phyloP scores from a whole-genome alignment of 306 rosid genomes.

The Hippophae gyantsensis region DNA sequence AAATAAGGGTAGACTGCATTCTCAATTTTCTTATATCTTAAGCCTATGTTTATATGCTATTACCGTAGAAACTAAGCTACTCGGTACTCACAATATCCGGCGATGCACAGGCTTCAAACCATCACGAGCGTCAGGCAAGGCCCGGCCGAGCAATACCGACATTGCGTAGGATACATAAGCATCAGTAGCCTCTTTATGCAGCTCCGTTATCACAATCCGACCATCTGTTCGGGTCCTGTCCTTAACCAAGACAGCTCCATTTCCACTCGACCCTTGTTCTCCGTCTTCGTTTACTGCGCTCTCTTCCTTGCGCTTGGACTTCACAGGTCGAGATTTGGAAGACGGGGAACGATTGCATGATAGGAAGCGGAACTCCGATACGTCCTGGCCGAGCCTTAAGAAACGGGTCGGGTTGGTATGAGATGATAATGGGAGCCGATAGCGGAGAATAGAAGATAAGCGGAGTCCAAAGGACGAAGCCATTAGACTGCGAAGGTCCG shows the following conservation, averaged over 20 bases:
- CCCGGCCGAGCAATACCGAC: slow-evolving; percentile 94
- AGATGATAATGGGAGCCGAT: slow-evolving; percentile 21
- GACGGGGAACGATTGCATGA: slow-evolving; percentile 21
- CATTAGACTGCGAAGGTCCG: slow-evolving; percentile 30
- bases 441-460: slow-evolving; percentile 44
- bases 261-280: slow-evolving; percentile 23
- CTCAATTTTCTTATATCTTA: too few relatives aligned
- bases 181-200: slow-evolving; percentile 80
- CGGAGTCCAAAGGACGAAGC: slow-evolving; percentile 57
- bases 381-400: slow-evolving; percentile 19
- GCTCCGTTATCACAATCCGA: slow-evolving; percentile 46
- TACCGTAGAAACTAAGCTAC: neutral
- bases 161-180: slow-evolving; percentile 88
- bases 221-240: slow-evolving; percentile 28
- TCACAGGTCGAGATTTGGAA: slow-evolving; percentile 5
- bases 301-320: slow-evolving; percentile 32
- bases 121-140: slow-evolving; percentile 91
- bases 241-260: slow-evolving; percentile 46
- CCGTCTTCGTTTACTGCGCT: slow-evolving; percentile 9
- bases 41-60: neutral
- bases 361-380: slow-evolving; percentile 48
- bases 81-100: slow-evolving; percentile 66
- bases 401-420: slow-evolving; percentile 19
- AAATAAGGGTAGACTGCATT: too few relatives aligned
- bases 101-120: slow-evolving; percentile 95